Evolutionary conservation across 352 stramenopile species (phyloP), one percentile per base, ranked within the genome.

Genomic region (Albugo candida): DNA sequence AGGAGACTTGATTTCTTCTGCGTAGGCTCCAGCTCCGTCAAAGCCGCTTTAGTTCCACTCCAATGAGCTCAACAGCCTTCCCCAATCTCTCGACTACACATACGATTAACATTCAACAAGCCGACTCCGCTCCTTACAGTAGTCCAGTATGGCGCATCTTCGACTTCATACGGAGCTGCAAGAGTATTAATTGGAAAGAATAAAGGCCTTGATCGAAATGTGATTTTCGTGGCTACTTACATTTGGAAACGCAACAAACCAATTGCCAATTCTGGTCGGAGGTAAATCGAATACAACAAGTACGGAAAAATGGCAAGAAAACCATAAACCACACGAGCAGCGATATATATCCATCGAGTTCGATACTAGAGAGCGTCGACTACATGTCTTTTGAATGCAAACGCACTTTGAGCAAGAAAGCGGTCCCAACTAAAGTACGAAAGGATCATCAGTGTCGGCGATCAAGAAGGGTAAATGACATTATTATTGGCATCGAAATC

Each of bases 41-140:
- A 88, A 88, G 11, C 75, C 75, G 45, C 66, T 81, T 54, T 85
- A 85, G 44, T 82, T 88, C 75, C 75, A 88, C 55, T 88, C 85
- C 24, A 88, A 52, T 12, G 73, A 51, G 39, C 72, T 82, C 14
- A 88, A 41, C 21, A 88, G 48, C 5, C 72, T 57, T 13, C 60
- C 61, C 72, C 72, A 84, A 24, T 83, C 60, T 18, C 65, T 58
- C 65, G 77, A 42, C 35, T 31, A 3, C 24, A 31, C 24, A 3
- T 3, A 10, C 3, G 8, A 8, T 10, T n/a, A n/a, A n/a, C n/a
- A n/a, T n/a, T n/a, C n/a, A n/a, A n/a, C n/a, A n/a, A n/a, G n/a
- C n/a, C n/a, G n/a, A n/a, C n/a, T n/a, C n/a, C n/a, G n/a, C n/a
- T n/a, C n/a, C n/a, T n/a, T n/a, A n/a, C n/a, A n/a, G n/a, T n/a